Base-by-base conservation (phyloP, 163 green algal species). In the Chlorella variabilis region DNA sequence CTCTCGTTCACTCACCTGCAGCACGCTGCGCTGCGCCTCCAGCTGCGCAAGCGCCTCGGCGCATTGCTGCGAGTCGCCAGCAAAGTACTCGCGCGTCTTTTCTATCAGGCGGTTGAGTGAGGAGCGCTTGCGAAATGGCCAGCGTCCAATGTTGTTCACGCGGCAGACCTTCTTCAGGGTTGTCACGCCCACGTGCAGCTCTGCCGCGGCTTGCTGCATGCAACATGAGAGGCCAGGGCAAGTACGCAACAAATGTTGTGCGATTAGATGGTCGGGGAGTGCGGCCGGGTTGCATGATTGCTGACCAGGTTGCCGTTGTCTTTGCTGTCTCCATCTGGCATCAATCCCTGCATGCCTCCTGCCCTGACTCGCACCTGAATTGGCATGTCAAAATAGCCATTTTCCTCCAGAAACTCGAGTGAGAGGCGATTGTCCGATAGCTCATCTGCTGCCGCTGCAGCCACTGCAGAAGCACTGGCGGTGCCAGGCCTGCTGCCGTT, bases 131-230 rank as follows among this genome's bases (percentile, higher is more conserved):
- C 84, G 80, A 70, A 80, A 86, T 23, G 84, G 84, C 84, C 80
- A 88, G 45, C 80, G 70, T 11, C 31, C 66, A 13, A 88, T 82
- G 75, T 51, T 67, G 51, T 81, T 69, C 34, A 41, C 45, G n/a
- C 84, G 80, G 84, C 84, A 88, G 18, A 84, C 59, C 80, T 85
- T 83, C 39, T 88, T 88, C n/a, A 88, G 77, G 0, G 84, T 86
- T 58, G 80, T 88, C 5, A 86, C 69, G 54, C 84, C 84, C 80
- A 88, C 66, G 0, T 31, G 39, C 23, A 88, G 80, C 58, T 36
- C 38, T 6, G 63, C 67, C 0, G 83, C 79, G 9, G 84, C 84
- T 67, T 83, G 51, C 79, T 86, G 80, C 65, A 51, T n/a, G 27
- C 11, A 8, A 51, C 8, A 15, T 33, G 62, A 48, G 34, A 38